Conservation (phyloP, 441 rosid species). For the Corymbia citriodora region DNA sequence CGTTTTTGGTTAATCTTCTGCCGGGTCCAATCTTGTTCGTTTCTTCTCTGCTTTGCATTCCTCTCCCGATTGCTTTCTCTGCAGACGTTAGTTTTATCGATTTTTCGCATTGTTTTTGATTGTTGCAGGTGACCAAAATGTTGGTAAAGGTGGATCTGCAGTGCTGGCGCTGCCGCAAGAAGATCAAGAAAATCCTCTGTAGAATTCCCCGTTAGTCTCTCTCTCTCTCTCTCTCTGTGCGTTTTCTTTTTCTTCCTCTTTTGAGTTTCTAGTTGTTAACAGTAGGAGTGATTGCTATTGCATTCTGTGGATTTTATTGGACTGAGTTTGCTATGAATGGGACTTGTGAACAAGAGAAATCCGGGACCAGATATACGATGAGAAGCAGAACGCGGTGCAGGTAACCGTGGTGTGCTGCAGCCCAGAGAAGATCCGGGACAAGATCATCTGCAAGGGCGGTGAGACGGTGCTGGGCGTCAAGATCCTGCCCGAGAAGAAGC, state of each 20-base stretch:
- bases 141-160: constrained; percentile 55
- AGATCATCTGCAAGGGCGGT: constrained; percentile 51
- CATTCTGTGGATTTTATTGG: not conserved
- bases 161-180: constrained; percentile 55
- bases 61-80: not conserved
- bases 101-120: not conserved
- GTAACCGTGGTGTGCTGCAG: constrained; percentile 68
- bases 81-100: not conserved
- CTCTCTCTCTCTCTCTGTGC: not conserved
- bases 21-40: not conserved
- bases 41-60: not conserved
- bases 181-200: constrained; percentile 70
- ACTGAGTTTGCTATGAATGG: constrained; percentile 28
- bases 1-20: not conserved
- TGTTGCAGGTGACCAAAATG: constrained; percentile 41
- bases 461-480: constrained; percentile 44
- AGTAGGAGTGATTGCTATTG: not conserved
- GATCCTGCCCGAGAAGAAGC: constrained; percentile 7
- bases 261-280: not conserved
- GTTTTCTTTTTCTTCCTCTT: no score
- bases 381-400: constrained; percentile 51
- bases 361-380: constrained; percentile 53
- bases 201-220: constrained; percentile 57
- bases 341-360: constrained; percentile 59
- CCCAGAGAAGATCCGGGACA: constrained; percentile 58